phyloP scores from a whole-genome alignment of 108 stramenopile genomes.

The Stephanodiscus triporus region DNA sequence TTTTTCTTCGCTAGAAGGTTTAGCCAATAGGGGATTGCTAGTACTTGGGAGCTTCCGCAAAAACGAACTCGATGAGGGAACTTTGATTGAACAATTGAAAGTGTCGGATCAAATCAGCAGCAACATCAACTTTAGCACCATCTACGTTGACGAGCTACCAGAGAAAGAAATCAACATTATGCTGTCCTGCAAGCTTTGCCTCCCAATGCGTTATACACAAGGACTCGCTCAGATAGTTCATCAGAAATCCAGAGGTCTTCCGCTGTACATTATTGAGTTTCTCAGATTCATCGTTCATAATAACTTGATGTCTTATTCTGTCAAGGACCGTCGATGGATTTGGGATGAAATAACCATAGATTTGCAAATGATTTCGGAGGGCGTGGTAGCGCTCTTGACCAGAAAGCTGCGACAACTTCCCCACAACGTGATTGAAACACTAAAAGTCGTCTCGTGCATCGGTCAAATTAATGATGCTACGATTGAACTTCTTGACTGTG shows the following conservation, averaged over 20 bases:
- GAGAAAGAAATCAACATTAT: neutral
- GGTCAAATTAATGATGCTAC: conserved; percentile 9
- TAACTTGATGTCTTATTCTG: conserved; percentile 8
- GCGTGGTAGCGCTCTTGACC: conserved; percentile 9
- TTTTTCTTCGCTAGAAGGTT: neutral
- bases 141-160: neutral
- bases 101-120: neutral
- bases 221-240: conserved; percentile 2
- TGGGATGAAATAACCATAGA: conserved; percentile 14
- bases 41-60: neutral
- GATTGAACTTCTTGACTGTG: neutral
- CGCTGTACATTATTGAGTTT: conserved; percentile 2
- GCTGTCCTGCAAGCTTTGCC: neutral
- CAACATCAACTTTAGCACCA: neutral
- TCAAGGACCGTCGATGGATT: conserved; percentile 14
- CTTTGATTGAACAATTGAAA: neutral
- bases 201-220: neutral
- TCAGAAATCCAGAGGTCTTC: conserved; percentile 9
- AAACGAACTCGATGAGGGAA: neutral
- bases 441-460: conserved; percentile 10
- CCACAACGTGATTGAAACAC: neutral
- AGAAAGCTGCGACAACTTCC: conserved; percentile 1
- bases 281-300: conserved; percentile 1
- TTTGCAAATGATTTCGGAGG: conserved; percentile 4
- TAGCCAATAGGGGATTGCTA: neutral